Evolutionary conservation across 768 basidiomycete species (phyloP).

Genomic region (Psilocybe sp.): DNA sequence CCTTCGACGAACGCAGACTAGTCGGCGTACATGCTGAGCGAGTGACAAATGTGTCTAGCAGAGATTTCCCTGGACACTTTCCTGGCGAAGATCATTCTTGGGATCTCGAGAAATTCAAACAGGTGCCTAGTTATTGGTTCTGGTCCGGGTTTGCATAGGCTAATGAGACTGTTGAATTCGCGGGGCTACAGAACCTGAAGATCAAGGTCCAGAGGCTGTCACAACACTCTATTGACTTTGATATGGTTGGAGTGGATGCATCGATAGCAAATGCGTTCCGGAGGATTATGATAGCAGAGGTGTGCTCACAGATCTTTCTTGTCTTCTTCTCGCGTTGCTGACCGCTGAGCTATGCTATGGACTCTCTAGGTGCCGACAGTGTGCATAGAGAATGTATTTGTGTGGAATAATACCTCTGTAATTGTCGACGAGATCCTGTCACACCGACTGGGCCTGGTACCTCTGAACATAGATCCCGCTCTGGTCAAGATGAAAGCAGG

Average conservation of each 20-base stretch:
- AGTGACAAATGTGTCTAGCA: constrained; percentile 78
- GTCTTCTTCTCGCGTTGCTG: background rate
- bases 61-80: constrained; percentile 89
- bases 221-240: constrained; percentile 85
- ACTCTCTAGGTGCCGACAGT: constrained; percentile 78
- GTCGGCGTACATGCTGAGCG: constrained; percentile 71
- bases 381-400: constrained; percentile 86
- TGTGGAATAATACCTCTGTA: constrained; percentile 94
- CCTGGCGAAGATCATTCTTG: constrained; percentile 85
- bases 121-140: constrained; percentile 46
- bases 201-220: constrained; percentile 80
- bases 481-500: constrained; percentile 56
- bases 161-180: background rate
- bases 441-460: constrained; percentile 89
- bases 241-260: constrained; percentile 92
- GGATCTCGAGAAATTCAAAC: constrained; percentile 70
- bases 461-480: constrained; percentile 82
- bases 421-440: constrained; percentile 92
- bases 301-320: constrained; percentile 28
- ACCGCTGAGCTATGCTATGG: background rate
- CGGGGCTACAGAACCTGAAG: constrained; percentile 60
- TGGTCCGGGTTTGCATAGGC: background rate
- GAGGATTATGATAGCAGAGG: constrained; percentile 92
- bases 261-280: constrained; percentile 94
- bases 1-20: constrained; percentile 40